Evolutionary conservation across 1,284 basidiomycete genomes (phyloP), one percentile per base, ranked within the genome.

Genomic region (Megacollybia platyphylla): DNA sequence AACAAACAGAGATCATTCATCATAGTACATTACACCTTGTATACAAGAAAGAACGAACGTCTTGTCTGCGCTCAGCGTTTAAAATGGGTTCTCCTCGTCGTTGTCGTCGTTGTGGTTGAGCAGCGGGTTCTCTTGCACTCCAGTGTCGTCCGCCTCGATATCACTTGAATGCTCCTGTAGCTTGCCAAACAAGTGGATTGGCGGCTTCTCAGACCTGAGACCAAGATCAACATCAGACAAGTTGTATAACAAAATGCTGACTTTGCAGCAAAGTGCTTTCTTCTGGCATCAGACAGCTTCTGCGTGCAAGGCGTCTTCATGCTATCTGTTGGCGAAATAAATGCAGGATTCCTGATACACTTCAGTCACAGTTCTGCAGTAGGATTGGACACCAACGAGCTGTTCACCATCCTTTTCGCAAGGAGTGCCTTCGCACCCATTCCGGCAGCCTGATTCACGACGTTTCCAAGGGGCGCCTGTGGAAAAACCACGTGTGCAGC

Each of bases 241-340:
- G 48, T 36, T 50, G 26, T 31, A 31, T 32, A 41, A 24, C 11
- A 18, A n/a, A 11, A 27, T 15, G 67, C 85, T 40, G 51, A 93
- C 91, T 88, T 93, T 42, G 63, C 66, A 55, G 63, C 67, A 55
- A 93, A 96, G 53, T 89, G 87, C 61, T 90, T 90, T 72, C 92
- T 90, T 72, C 82, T 92, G 3, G 84, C 83, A 15, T 84, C 83
- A 42, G 70, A 81, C 43, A 96, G 74, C 62, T 94, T 96, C 63
- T 89, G 82, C 4, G 89, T 86, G 58, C 79, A 80, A 1, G 92
- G 92, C 3, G 90, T 93, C 71, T 94, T 79, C 60, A 96, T 70
- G 55, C 86, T 87, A 61, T 97, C 92, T 7, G 92, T 94, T 5
- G 92, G 92, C 10, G 91, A 94, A 51, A 90, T 66, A 53, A 76